phyloP scores from a whole-genome alignment of 2,329 filamentous ascomycete genomes.

The Mycogone perniciosa region DNA sequence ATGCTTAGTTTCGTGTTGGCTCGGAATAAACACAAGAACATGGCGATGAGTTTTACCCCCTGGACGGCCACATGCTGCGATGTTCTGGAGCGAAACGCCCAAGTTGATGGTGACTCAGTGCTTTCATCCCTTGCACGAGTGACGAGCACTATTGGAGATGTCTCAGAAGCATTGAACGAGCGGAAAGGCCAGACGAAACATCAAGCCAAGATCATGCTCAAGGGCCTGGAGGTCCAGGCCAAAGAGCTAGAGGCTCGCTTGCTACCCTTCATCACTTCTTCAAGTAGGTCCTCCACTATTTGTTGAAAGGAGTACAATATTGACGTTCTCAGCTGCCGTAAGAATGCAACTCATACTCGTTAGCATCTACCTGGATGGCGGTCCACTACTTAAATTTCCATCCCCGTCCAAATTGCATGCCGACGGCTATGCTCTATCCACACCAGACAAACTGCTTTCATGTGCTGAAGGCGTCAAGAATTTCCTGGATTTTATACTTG shows the following conservation, averaged over 20 bases:
- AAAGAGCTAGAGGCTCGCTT: conserved; percentile 35
- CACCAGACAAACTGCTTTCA: conserved; percentile 17
- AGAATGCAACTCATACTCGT: conserved; percentile 29
- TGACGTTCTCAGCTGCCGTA: conserved; percentile 18
- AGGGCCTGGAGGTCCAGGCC: conserved; percentile 42
- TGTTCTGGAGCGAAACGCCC: conserved; percentile 32
- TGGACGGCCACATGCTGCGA: conserved; percentile 43
- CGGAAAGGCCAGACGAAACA: conserved; percentile 27
- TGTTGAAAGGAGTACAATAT: background rate
- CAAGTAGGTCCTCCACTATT: conserved; percentile 11
- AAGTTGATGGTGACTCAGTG: conserved; percentile 33
- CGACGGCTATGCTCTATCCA: conserved; percentile 6
- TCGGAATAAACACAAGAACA: conserved; percentile 30
- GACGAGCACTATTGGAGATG: conserved; percentile 34
- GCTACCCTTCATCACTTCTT: conserved; percentile 25
- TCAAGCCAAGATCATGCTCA: conserved; percentile 38
- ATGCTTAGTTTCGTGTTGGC: conserved; percentile 30
- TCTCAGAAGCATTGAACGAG: conserved; percentile 26
- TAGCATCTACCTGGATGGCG: conserved; percentile 35
- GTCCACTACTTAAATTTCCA: conserved; percentile 27
- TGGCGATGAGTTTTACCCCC: conserved; percentile 30
- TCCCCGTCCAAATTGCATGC: conserved; percentile 8
- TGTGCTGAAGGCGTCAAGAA: conserved; percentile 22
- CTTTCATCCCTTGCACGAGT: conserved; percentile 40
- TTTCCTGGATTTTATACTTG: conserved; percentile 28